phyloP scores from a whole-genome alignment of 2,329 filamentous ascomycete species.

The Colletotrichum paranaense region DNA sequence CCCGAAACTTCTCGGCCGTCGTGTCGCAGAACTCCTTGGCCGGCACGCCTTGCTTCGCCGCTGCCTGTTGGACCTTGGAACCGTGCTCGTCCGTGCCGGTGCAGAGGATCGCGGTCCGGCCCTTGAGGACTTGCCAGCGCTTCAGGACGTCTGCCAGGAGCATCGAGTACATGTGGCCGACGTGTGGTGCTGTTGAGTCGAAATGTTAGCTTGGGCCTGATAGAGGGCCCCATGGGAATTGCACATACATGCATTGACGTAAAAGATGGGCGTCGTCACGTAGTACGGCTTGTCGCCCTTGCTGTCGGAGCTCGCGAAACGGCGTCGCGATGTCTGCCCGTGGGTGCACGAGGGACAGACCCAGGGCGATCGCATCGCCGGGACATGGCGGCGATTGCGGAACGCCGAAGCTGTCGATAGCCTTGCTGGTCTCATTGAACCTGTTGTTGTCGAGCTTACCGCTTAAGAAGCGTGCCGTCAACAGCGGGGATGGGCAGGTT shows the following conservation, averaged over 20 bases:
- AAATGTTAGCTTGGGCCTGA: constrained; percentile 34
- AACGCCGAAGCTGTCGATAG: constrained; percentile 16
- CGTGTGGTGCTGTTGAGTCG: constrained; percentile 77
- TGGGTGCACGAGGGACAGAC: constrained; percentile 43
- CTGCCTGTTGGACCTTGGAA: constrained; percentile 94
- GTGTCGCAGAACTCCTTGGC: constrained; percentile 90
- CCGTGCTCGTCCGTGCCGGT: constrained; percentile 98
- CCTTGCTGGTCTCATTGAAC: constrained; percentile 26
- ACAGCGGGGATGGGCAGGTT: background rate
- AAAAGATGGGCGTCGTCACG: constrained; percentile 97
- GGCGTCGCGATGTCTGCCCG: constrained; percentile 37
- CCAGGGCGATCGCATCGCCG: constrained; percentile 39
- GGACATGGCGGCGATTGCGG: background rate
- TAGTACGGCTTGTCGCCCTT: constrained; percentile 81
- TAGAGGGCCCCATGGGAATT: no score
- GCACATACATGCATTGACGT: constrained; percentile 87
- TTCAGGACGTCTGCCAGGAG: constrained; percentile 92
- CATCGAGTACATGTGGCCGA: constrained; percentile 95
- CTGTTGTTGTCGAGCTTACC: background rate
- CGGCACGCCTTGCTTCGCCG: constrained; percentile 74
- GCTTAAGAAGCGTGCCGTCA: background rate
- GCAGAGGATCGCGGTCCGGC: constrained; percentile 76
- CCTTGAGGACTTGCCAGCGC: constrained; percentile 85
- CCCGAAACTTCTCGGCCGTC: constrained; percentile 82
- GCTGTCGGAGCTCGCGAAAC: constrained; percentile 41